Percentiles rank a stretch among this genome's conserved stretches.
phyloP scores from a whole-genome alignment of 768 basidiomycete genomes.

The Mrakia blollopis region DNA sequence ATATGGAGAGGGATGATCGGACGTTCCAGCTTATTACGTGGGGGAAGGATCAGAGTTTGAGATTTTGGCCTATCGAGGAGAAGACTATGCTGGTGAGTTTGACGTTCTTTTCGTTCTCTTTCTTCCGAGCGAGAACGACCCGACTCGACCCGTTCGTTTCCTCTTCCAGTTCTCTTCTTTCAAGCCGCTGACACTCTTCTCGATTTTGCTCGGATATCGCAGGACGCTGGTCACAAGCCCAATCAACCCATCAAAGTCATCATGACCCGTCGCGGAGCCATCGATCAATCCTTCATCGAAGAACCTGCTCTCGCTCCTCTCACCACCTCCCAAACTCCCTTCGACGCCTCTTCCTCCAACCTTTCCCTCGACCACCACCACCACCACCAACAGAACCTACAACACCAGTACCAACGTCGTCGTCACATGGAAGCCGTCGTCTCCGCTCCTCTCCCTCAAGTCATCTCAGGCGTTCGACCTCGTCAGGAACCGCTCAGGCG shows the following conservation, averaged over 20 bases:
- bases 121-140: not conserved
- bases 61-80: slow-evolving; percentile 78
- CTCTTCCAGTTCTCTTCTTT: not conserved
- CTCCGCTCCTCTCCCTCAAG: slow-evolving; percentile 16
- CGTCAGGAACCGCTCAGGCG: not conserved
- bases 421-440: slow-evolving; percentile 11
- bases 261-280: slow-evolving; percentile 31
- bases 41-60: slow-evolving; percentile 84
- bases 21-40: slow-evolving; percentile 65
- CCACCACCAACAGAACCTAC: not conserved
- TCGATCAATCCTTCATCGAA: slow-evolving; percentile 28
- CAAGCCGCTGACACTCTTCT: not conserved
- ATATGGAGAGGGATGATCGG: slow-evolving; percentile 55
- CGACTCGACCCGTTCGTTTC: not conserved
- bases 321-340: not conserved
- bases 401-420: not conserved
- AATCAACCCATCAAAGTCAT: slow-evolving; percentile 26
- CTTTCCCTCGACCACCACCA: slow-evolving; percentile 4
- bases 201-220: not conserved
- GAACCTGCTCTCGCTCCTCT: slow-evolving; percentile 17
- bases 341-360: slow-evolving; percentile 1
- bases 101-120: not conserved
- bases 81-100: slow-evolving; percentile 18
- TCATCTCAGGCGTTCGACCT: slow-evolving; percentile 15
- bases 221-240: slow-evolving; percentile 30